phyloP scores from a whole-genome alignment of 2,329 filamentous ascomycete genomes.

The Epichloe sylvatica region DNA sequence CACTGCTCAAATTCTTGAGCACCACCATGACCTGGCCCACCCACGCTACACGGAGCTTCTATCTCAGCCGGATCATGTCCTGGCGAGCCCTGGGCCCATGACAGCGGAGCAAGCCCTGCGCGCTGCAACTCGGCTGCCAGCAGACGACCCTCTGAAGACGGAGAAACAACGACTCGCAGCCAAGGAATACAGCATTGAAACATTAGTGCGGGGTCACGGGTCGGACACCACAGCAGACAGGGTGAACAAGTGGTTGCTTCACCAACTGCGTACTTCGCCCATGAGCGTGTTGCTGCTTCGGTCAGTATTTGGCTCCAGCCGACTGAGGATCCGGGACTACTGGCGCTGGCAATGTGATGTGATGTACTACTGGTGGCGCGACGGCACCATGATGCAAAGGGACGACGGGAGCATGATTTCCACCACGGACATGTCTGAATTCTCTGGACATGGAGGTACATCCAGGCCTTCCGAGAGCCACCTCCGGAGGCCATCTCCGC shows the following conservation, averaged over 20 bases:
- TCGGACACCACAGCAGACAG: constrained; percentile 28
- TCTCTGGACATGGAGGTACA: constrained; percentile 14
- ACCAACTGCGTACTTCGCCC: constrained; percentile 33
- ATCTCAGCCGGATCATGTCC: constrained; percentile 33
- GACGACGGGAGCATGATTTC: constrained; percentile 8
- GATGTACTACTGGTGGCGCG: constrained; percentile 24
- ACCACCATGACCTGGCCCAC: constrained; percentile 21
- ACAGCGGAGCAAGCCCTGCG: constrained; percentile 28
- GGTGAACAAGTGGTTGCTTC: constrained; percentile 38
- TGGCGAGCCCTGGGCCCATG: constrained; percentile 23
- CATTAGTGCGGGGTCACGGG: constrained; percentile 23
- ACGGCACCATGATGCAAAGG: constrained; percentile 10
- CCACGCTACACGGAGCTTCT: constrained; percentile 30
- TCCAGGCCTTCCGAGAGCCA: constrained; percentile 12
- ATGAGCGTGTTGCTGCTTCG: constrained; percentile 32
- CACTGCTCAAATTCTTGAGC: constrained; percentile 11
- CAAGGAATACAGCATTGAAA: constrained; percentile 36
- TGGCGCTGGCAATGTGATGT: constrained; percentile 25
- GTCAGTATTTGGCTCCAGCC: constrained; percentile 15
- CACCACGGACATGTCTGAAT: constrained; percentile 13
- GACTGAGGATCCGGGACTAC: constrained; percentile 20
- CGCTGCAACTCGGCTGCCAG: constrained; percentile 23
- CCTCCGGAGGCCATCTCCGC: constrained; percentile 7
- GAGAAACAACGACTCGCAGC: constrained; percentile 25
- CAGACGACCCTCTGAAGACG: constrained; percentile 20